Conservation (phyloP, 371 early-diverging fungal species). For the Fennellomyces sp. region DNA sequence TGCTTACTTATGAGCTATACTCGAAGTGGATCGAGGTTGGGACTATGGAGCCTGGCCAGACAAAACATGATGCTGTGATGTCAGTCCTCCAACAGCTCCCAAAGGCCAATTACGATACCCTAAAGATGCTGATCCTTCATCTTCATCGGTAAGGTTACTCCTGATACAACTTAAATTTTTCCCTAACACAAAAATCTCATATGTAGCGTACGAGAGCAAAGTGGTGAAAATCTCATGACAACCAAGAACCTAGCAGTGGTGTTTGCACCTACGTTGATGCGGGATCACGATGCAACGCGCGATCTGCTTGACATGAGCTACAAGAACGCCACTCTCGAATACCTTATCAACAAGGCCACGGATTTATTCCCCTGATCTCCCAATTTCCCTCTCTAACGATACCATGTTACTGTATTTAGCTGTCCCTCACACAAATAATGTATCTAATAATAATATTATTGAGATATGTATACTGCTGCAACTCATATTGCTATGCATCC, state of each 20-base stretch:
- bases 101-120: conserved; percentile 46
- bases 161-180: neutral
- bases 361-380: conserved; percentile 15
- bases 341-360: conserved; percentile 43
- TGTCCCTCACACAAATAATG: neutral
- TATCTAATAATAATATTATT: neutral
- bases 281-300: conserved; percentile 62
- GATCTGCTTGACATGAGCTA: conserved; percentile 81
- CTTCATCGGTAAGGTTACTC: conserved; percentile 31
- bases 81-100: conserved; percentile 32
- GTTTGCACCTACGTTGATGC: conserved; percentile 90
- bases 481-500: too few species aligned
- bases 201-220: conserved; percentile 56
- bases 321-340: conserved; percentile 79
- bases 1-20: conserved; percentile 84
- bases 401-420: conserved; percentile 8
- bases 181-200: neutral
- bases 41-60: conserved; percentile 18
- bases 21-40: conserved; percentile 74
- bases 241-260: conserved; percentile 89
- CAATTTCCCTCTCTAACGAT: neutral
- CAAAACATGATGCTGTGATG: conserved; percentile 26
- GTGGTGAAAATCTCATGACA: conserved; percentile 80
- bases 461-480: neutral
- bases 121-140: conserved; percentile 34